Evolutionary conservation across 2,329 filamentous ascomycete species (phyloP).

Genomic region (Nakataea oryzae): DNA sequence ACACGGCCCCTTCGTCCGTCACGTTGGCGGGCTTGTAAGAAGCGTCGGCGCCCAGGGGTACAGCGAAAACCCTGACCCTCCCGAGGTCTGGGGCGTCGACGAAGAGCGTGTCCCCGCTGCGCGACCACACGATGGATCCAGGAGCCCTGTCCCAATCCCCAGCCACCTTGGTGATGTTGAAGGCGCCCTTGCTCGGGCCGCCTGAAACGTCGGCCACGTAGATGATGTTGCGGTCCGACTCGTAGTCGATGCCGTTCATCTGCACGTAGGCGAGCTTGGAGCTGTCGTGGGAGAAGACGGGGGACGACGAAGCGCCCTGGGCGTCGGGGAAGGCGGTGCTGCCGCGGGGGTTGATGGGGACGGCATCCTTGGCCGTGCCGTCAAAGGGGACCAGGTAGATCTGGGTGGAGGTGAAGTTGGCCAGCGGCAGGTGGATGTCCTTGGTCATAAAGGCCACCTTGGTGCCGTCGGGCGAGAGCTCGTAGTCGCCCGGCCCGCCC

Average conservation of each 20-base stretch:
- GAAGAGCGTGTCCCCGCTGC: constrained; percentile 14
- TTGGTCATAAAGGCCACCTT: constrained; percentile 44
- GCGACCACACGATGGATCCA: constrained; percentile 14
- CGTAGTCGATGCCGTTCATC: constrained; percentile 50
- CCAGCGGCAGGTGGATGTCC: constrained; percentile 40
- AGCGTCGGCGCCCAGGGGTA: constrained; percentile 14
- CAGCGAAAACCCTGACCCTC: constrained; percentile 18
- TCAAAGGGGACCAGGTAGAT: constrained; percentile 22
- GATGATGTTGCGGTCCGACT: constrained; percentile 28
- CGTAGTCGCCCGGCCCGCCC: constrained; percentile 49
- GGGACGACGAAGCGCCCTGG: constrained; percentile 22
- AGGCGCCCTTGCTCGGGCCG: constrained; percentile 36
- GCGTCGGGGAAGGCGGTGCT: constrained; percentile 16
- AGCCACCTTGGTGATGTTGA: constrained; percentile 21
- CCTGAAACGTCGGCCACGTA: constrained; percentile 15
- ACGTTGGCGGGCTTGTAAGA: constrained; percentile 19
- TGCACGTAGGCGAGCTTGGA: constrained; percentile 48
- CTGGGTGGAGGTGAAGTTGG: constrained; percentile 36
- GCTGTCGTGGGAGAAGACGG: constrained; percentile 46
- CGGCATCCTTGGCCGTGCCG: constrained; percentile 17
- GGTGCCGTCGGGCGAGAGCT: constrained; percentile 35
- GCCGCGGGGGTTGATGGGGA: constrained; percentile 21
- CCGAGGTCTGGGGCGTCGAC: constrained; percentile 19
- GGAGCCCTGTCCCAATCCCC: constrained; percentile 20
- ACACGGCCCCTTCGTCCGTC: constrained; percentile 19